phyloP scores from a whole-genome alignment of 768 basidiomycete species.

The Naganishia antarctica region DNA sequence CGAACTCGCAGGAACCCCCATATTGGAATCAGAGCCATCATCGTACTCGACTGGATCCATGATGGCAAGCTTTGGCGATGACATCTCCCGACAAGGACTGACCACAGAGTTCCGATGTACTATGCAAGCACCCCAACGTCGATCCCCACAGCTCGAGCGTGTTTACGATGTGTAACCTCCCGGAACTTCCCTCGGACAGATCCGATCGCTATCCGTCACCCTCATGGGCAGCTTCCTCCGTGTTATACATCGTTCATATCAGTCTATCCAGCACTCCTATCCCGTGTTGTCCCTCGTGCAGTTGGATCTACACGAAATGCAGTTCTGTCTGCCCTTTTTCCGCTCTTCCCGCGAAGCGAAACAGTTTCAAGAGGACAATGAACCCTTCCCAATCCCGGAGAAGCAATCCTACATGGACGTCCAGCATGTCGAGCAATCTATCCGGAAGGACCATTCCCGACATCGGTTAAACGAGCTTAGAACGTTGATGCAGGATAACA shows the following conservation, averaged over 20 bases:
- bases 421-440: neutral
- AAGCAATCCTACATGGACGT: neutral
- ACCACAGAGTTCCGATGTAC: too few relatives aligned
- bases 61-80: neutral
- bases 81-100: too few relatives aligned
- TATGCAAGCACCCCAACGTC: too few relatives aligned
- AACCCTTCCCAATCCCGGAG: neutral
- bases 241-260: neutral
- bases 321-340: slow-evolving; percentile 16
- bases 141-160: too few relatives aligned
- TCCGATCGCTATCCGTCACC: too few relatives aligned
- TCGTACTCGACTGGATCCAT: slow-evolving; percentile 1
- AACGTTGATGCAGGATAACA: slow-evolving; percentile 36
- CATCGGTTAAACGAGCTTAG: slow-evolving; percentile 33
- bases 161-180: too few relatives aligned
- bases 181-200: too few relatives aligned
- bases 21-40: slow-evolving; percentile 8
- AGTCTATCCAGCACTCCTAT: too few relatives aligned
- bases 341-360: neutral
- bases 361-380: slow-evolving; percentile 3
- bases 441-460: slow-evolving; percentile 10
- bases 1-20: slow-evolving; percentile 7
- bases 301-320: neutral
- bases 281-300: too few relatives aligned
- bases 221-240: too few relatives aligned